Evolutionary conservation across 257 asterid genomes (phyloP).

Genomic region (Oldenlandia corymbosa): DNA sequence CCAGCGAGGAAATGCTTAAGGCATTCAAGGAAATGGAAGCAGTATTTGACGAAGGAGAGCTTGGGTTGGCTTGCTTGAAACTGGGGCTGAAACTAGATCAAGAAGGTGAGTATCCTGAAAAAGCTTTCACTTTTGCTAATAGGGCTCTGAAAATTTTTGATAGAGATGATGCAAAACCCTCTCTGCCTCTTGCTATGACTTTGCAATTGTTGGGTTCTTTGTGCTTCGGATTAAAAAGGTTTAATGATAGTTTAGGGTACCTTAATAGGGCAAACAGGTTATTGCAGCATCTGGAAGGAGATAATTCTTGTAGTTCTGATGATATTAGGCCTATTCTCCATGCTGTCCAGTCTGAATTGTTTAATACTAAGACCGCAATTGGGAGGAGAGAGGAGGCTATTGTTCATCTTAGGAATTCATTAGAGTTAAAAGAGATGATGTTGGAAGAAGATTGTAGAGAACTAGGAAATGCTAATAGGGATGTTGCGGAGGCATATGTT

Average conservation of each 20-base stretch:
- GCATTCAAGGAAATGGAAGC: slow-evolving; percentile 66
- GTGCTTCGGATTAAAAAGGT: slow-evolving; percentile 52
- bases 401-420: slow-evolving; percentile 60
- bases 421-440: slow-evolving; percentile 71
- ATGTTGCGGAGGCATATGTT: slow-evolving; percentile 75
- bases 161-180: slow-evolving; percentile 33
- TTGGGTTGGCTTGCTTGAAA: slow-evolving; percentile 76
- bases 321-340: slow-evolving; percentile 62
- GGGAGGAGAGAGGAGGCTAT: slow-evolving; percentile 94
- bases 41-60: slow-evolving; percentile 58
- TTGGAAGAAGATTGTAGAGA: slow-evolving; percentile 63
- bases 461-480: slow-evolving; percentile 85
- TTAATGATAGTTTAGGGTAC: slow-evolving; percentile 79
- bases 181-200: slow-evolving; percentile 82
- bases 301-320: slow-evolving; percentile 33
- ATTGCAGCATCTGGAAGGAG: slow-evolving; percentile 47
- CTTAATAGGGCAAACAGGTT: slow-evolving; percentile 78
- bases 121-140: slow-evolving; percentile 53
- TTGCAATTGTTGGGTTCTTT: slow-evolving; percentile 83
- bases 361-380: slow-evolving; percentile 76
- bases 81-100: slow-evolving; percentile 78
- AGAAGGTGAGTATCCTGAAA: slow-evolving; percentile 71
- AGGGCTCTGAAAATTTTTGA: slow-evolving; percentile 68
- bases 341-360: slow-evolving; percentile 69
- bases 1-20: slow-evolving; percentile 66